A percentile compares a stretch with the other conserved stretches of the same genome.
Conservation (phyloP, 2,329 filamentous ascomycete genomes). For the Aspergillus aculeatus region DNA sequence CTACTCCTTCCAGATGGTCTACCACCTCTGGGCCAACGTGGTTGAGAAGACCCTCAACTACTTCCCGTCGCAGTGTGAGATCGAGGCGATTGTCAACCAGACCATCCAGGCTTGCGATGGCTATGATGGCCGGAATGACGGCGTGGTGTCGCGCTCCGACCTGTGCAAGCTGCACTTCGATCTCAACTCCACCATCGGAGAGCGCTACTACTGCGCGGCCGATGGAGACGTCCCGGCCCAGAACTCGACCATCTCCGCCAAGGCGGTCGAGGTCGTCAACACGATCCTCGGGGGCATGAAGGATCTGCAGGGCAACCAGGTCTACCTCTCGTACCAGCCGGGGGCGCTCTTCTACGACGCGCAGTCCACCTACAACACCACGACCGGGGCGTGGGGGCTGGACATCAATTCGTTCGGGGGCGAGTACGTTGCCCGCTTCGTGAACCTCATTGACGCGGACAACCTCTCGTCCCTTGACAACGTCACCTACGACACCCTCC, state of each 20-base stretch:
- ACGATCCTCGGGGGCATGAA: constrained; percentile 43
- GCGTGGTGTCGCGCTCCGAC: constrained; percentile 52
- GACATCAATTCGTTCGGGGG: constrained; percentile 35
- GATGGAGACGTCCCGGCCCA: constrained; percentile 37
- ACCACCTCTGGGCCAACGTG: constrained; percentile 40
- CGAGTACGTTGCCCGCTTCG: constrained; percentile 37
- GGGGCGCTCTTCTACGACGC: constrained; percentile 29
- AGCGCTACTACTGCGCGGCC: constrained; percentile 46
- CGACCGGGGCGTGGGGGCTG: constrained; percentile 29
- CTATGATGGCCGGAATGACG: constrained; percentile 55
- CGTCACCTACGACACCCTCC: constrained; percentile 58
- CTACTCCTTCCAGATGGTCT: constrained; percentile 45
- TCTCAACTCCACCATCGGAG: constrained; percentile 50
- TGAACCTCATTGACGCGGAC: constrained; percentile 31
- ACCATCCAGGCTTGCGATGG: constrained; percentile 57
- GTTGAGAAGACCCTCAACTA: constrained; percentile 45
- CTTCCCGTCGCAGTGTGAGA: constrained; percentile 40
- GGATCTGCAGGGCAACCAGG: constrained; percentile 40
- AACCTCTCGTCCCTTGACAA: constrained; percentile 47
- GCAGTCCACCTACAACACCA: constrained; percentile 27
- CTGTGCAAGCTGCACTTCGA: constrained; percentile 46
- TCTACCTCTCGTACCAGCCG: constrained; percentile 40
- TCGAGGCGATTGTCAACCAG: constrained; percentile 45
- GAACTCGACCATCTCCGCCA: constrained; percentile 28
- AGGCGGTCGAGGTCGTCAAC: constrained; percentile 35